phyloP scores from a whole-genome alignment of 768 basidiomycete species.

The Gloeopeniophorella convolvens region DNA sequence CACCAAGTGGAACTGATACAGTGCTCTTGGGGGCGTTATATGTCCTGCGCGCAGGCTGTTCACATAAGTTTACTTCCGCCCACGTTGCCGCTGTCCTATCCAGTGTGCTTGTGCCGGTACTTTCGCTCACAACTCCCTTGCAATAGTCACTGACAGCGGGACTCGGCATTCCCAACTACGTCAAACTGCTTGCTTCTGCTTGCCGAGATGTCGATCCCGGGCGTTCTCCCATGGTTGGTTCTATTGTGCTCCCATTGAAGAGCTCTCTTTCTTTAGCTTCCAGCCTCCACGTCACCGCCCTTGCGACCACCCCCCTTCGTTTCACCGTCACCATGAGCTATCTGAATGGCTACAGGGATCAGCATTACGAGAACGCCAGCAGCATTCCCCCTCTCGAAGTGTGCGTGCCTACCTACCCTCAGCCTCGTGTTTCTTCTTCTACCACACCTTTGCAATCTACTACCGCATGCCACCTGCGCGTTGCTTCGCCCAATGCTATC shows the following conservation, averaged over 20 bases:
- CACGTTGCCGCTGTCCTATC: no score
- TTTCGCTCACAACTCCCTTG: no score
- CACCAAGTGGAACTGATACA: no score
- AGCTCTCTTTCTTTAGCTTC: background rate
- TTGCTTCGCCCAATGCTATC: background rate
- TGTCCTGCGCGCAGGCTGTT: no score
- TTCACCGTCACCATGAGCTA: constrained; percentile 11
- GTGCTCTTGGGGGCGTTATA: no score
- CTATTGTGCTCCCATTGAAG: background rate
- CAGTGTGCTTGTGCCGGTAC: no score
- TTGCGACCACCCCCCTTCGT: background rate
- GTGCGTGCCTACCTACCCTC: constrained; percentile 17
- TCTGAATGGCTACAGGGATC: constrained; percentile 13
- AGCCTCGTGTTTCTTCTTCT: constrained; percentile 13
- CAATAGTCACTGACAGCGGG: no score
- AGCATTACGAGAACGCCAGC: constrained; percentile 13
- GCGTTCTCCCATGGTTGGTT: background rate
- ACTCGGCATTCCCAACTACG: no score
- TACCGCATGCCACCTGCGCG: background rate
- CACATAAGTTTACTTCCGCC: no score
- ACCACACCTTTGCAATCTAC: background rate
- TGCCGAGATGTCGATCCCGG: background rate
- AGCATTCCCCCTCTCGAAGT: constrained; percentile 20
- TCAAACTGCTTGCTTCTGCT: background rate
- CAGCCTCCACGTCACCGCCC: background rate